Conservation (phyloP, 768 basidiomycete species). For the Cystoderma amianthinum region DNA sequence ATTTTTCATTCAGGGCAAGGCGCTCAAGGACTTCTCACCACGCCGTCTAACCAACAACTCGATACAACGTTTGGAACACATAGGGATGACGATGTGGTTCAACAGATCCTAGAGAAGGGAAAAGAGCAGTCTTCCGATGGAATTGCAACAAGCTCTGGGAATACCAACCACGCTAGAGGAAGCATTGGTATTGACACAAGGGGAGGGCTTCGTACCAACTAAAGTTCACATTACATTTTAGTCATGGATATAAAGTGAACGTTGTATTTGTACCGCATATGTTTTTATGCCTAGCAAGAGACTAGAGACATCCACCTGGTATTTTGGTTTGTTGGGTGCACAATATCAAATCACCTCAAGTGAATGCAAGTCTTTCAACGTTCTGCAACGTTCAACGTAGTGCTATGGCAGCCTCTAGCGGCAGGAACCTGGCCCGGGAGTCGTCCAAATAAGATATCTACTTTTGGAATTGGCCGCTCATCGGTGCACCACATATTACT, state of each 20-base stretch:
- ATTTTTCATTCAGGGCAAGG: constrained; percentile 71
- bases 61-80: constrained; percentile 62
- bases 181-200: constrained; percentile 29
- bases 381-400: too few species aligned
- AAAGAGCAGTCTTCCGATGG: constrained; percentile 47
- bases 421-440: too few species aligned
- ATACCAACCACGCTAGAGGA: constrained; percentile 19
- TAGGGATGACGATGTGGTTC: constrained; percentile 60
- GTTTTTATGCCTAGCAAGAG: too few species aligned
- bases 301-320: too few species aligned
- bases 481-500: too few species aligned
- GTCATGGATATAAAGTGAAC: background rate
- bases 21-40: constrained; percentile 66
- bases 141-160: constrained; percentile 15
- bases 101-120: constrained; percentile 57
- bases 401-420: too few species aligned
- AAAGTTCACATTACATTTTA: background rate
- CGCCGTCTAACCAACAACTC: constrained; percentile 79
- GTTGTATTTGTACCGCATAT: constrained; percentile 9
- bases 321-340: too few species aligned
- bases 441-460: too few species aligned
- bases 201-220: background rate
- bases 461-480: too few species aligned
- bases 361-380: too few species aligned
- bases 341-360: too few species aligned